Percentiles rank a stretch among this genome's conserved stretches.
Conservation (phyloP, 2,329 filamentous ascomycete species). For the Arachnomyces sp. region DNA sequence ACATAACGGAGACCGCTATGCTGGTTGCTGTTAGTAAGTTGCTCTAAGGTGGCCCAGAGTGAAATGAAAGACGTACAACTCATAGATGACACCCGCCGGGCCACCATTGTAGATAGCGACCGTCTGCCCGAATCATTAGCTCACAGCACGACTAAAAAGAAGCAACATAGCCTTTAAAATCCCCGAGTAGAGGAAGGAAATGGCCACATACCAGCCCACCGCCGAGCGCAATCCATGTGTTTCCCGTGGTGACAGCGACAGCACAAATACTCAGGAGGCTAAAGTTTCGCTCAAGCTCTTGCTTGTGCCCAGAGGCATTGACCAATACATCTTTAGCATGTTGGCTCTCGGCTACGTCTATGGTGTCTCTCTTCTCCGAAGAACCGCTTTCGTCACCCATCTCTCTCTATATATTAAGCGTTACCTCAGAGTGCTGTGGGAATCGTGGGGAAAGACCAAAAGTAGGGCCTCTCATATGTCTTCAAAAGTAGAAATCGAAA, state of each 20-base stretch:
- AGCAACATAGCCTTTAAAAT: too few relatives aligned
- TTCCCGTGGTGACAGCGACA: slow-evolving; percentile 55
- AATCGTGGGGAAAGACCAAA: too few relatives aligned
- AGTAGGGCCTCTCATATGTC: too few relatives aligned
- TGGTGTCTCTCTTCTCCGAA: slow-evolving; percentile 4
- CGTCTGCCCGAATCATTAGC: slow-evolving; percentile 24
- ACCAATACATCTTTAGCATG: slow-evolving; percentile 41
- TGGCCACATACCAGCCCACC: slow-evolving; percentile 50
- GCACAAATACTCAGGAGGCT: slow-evolving; percentile 53
- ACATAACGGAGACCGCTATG: slow-evolving; percentile 43
- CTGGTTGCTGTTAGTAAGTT: slow-evolving; percentile 18
- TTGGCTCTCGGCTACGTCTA: slow-evolving; percentile 16
- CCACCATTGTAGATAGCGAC: slow-evolving; percentile 55
- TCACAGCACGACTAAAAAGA: too few relatives aligned
- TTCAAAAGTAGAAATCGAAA: too few relatives aligned
- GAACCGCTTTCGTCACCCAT: too few relatives aligned
- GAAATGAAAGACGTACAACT: slow-evolving; percentile 39
- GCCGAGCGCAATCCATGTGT: slow-evolving; percentile 58
- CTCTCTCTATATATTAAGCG: too few relatives aligned
- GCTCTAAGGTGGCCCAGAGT: neutral
- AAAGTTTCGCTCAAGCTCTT: slow-evolving; percentile 58
- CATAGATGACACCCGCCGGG: slow-evolving; percentile 55
- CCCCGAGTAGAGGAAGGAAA: too few relatives aligned
- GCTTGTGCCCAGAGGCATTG: slow-evolving; percentile 57
- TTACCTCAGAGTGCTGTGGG: too few relatives aligned